Conservation (phyloP, 805 yeast species). For the Starmerella roubikii region DNA sequence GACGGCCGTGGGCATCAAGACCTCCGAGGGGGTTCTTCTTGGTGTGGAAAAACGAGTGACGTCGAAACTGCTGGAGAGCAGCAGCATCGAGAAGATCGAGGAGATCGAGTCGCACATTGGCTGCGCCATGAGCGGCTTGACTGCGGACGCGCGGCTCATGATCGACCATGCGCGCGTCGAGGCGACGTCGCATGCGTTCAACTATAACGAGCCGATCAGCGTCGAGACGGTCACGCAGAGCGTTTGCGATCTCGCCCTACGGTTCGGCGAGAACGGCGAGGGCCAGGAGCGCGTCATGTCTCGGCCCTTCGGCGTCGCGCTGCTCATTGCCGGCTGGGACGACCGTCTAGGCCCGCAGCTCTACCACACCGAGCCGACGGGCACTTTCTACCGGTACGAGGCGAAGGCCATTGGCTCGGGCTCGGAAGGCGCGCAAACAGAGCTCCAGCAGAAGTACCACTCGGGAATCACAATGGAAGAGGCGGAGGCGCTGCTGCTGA, state of each 20-base stretch:
- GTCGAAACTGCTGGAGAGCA: constrained; percentile 76
- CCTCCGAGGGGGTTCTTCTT: constrained; percentile 87
- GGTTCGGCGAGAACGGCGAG: constrained; percentile 85
- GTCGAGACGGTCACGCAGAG: constrained; percentile 92
- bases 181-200: constrained; percentile 68
- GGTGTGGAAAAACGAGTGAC: constrained; percentile 98
- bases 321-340: constrained; percentile 89
- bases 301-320: constrained; percentile 97
- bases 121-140: constrained; percentile 96
- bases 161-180: constrained; percentile 93
- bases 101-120: constrained; percentile 92
- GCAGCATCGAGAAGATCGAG: constrained; percentile 89
- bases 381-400: constrained; percentile 92
- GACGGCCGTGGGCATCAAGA: constrained; percentile 92
- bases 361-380: constrained; percentile 97
- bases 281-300: constrained; percentile 94
- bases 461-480: constrained; percentile 73
- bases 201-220: constrained; percentile 82
- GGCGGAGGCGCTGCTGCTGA: constrained; percentile 79
- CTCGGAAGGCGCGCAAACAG: constrained; percentile 97
- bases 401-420: constrained; percentile 99
- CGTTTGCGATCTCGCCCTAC: constrained; percentile 88
- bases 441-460: constrained; percentile 91
- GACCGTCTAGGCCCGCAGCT: constrained; percentile 84
- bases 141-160: constrained; percentile 98